Evolutionary conservation across 352 stramenopile species (phyloP), one percentile per base, ranked within the genome.

Genomic region (Thalassiosira mediterranea): DNA sequence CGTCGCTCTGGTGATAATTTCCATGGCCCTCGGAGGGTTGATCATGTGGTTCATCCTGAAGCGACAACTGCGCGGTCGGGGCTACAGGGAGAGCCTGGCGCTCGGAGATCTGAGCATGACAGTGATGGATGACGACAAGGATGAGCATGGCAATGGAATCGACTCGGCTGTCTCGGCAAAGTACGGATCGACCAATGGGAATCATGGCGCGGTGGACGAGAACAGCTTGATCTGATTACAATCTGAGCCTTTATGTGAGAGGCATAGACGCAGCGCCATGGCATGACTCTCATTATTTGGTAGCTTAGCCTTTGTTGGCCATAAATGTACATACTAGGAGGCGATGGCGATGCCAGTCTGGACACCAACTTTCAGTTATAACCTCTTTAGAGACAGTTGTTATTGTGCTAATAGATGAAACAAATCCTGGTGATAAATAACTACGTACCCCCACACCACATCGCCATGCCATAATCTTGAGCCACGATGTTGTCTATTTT

Each of bases 21-120:
- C 61, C 17, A 56, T 63, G 23, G n/a, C 26, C 0, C 47, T 83
- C 42, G 74, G 74, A 29, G 53, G 54, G n/a, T 8, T 76, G 23
- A 11, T 60, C 4, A 83, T 64, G 34, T 72, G 15, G 32, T 59
- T 71, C 15, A 29, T 64, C n/a, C 68, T 72, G 53, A 72, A 48
- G 5, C 47, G 48, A 7, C 29, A 52, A 31, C 42, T 66, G 47
- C 67, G 53, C 32, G 67, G 38, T 23, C 31, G 60, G 17, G 28
- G 38, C 5, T 54, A 62, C 13, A 52, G 23, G 8, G 59, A 52
- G 13, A 32, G n/a, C 37, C 37, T 53, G 5, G 46, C 38, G 49
- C 31, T 70, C 31, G 32, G 38, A 23, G 72, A 74, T 31, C 40
- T 80, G 48, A 75, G 57, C 26, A 72, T 80, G 72, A 61, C 44